Evolutionary conservation across 2,329 filamentous ascomycete genomes (phyloP), one percentile per base, ranked within the genome.

Genomic region (Talaromyces amestolkiae): DNA sequence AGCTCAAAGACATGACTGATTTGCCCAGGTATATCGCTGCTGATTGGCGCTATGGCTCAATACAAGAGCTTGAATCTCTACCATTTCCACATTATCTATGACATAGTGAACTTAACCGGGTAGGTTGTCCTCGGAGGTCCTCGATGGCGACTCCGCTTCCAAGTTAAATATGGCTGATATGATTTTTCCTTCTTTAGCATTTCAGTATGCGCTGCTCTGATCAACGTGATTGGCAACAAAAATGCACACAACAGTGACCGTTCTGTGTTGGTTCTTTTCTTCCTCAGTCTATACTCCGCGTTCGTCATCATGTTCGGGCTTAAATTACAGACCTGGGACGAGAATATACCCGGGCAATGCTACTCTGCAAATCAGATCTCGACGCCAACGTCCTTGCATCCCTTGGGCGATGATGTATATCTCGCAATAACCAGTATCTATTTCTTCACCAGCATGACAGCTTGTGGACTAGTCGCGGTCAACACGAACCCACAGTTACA

Each of bases 1-100:
- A 27, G 11, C 35, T 45, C 15, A 53, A 9, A n/a, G 13, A 49
- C 41, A 6, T 31, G 27, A 31, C 27, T 61, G 10, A 61, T 15
- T 24, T 49, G 11, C 2, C 9, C 4, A 53, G 60, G 60, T 3
- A 63, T 63, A 27, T 63, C 60, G 10, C 37, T 53, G 17, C 33
- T 63, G 3, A 63, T 63, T 63, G 60, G 43, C 9, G 35, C 47
- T 43, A 63, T 63, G 37, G 37, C 49, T 43, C 60, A 63, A 33
- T 33, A 19, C 8, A 10, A 8, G 17, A 31, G 15, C 37, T 54
- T 54, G 33, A 63, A n/a, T 27, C 47, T 63, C 13, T 63, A 53
- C 9, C 47, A 63, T 43, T 63, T 54, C n/a, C 60, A 54, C n/a
- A 54, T 54, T 7, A 63, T 53, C 17, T 63, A 54, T 31, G 47